Evolutionary conservation across 1,284 basidiomycete species (phyloP).

Genomic region (Ustanciosporium gigantosporum): DNA sequence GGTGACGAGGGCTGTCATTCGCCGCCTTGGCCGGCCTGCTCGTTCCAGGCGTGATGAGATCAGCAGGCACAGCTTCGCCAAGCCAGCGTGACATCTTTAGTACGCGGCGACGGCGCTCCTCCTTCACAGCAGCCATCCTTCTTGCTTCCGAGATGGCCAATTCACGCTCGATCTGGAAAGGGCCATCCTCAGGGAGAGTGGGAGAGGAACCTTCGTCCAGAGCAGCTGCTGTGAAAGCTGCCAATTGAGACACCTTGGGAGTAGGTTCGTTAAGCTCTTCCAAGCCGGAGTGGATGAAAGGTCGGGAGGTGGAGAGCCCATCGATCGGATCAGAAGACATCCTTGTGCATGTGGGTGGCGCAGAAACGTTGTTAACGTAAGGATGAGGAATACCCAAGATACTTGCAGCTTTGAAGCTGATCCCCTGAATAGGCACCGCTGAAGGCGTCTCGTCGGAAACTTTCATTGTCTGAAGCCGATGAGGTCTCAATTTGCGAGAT

Average conservation of each 20-base stretch:
- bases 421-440: background rate
- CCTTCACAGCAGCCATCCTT: conserved; percentile 20
- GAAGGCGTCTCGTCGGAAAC: background rate
- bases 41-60: conserved; percentile 17
- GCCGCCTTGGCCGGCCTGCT: background rate
- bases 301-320: background rate
- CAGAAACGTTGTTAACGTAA: too few species aligned
- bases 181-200: conserved; percentile 22
- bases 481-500: background rate
- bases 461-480: background rate
- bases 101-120: conserved; percentile 39
- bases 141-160: conserved; percentile 18
- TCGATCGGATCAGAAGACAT: background rate
- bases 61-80: conserved; percentile 39
- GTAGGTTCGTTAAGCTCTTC: conserved; percentile 26
- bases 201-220: conserved; percentile 28
- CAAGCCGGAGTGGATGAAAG: conserved; percentile 8
- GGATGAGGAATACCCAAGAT: conserved; percentile 34
- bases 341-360: too few species aligned
- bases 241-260: conserved; percentile 22
- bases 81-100: conserved; percentile 52
- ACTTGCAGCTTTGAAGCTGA: conserved; percentile 28
- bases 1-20: background rate
- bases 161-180: conserved; percentile 16
- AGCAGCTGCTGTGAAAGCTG: conserved; percentile 22